Evolutionary conservation across 116 monocot species (phyloP), one percentile per base, ranked within the genome.

Genomic region (Cymodocea nodosa): DNA sequence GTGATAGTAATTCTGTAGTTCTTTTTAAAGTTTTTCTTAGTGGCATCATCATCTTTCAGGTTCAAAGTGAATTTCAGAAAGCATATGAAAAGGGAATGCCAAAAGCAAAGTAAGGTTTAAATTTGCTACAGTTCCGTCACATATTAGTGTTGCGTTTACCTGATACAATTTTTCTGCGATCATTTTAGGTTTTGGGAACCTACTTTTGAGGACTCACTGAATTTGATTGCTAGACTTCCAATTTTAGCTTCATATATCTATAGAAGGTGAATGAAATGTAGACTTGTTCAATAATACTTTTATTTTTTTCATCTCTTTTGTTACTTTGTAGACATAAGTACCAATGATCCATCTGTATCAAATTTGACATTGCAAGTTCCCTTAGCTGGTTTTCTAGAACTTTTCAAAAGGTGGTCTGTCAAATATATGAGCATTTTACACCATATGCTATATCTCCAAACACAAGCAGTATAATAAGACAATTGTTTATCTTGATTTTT

Each of bases 11-110:
- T 39, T 39, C 39, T 39, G 9, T 39, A 9, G 30, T 30, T 22
- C 14, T 10, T 49, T 64, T 49, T 22, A 13, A 23, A 20, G 36
- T 40, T 15, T 16, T 14, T 50, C 9, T 35, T 66, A 25, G 11
- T 24, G 52, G 12, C 24, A 66, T 19, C 51, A 35, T 53, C 51
- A 52, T 70, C 54, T 83, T 74, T 67, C 80, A 98, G 97, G 84
- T 89, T 71, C 78, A 98, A 72, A 98, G 98, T 79, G 88, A 98
- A 80, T 98, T 98, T 76, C 98, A 98, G 69, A 91, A 86, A 79
- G 98, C 98, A 73, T 98, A 98, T 74, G 98, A 98, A 16, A 84
- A 86, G 61, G 98, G 92, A 34, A 84, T 92, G 51, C 62, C 88
- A 57, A 98, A 98, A 81, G 68, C 92, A 80, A 98, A 89, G 98